Evolutionary conservation across 2,329 filamentous ascomycete genomes (phyloP).

Genomic region (Beauveria sp.): DNA sequence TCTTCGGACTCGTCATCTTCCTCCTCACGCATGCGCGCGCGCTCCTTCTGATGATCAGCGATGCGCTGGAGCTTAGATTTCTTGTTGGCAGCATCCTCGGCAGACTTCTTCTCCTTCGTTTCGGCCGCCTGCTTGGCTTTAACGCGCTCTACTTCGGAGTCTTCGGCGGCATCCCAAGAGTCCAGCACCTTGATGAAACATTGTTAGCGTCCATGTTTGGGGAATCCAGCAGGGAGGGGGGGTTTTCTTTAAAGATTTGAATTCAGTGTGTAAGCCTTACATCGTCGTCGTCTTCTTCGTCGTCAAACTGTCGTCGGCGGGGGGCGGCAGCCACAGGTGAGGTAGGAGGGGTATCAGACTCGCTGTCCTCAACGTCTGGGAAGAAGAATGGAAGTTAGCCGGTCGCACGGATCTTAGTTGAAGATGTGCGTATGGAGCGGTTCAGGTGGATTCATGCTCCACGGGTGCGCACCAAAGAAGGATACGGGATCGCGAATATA

Average conservation of each 20-base stretch:
- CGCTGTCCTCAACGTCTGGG: slow-evolving; percentile 33
- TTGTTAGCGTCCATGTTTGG: slow-evolving; percentile 1
- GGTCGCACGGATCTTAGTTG: slow-evolving; percentile 6
- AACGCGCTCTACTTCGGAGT: slow-evolving; percentile 93
- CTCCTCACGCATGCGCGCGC: slow-evolving; percentile 43
- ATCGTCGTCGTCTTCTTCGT: slow-evolving; percentile 80
- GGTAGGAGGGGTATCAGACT: slow-evolving; percentile 26
- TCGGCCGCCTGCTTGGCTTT: slow-evolving; percentile 84
- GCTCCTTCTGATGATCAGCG: slow-evolving; percentile 63
- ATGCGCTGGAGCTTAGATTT: slow-evolving; percentile 84
- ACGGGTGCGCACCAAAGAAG: not conserved
- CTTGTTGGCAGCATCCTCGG: slow-evolving; percentile 80
- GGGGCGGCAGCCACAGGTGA: slow-evolving; percentile 27
- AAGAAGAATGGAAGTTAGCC: slow-evolving; percentile 16
- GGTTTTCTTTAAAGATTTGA: not conserved
- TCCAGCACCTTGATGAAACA: slow-evolving; percentile 68
- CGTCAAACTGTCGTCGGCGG: slow-evolving; percentile 65
- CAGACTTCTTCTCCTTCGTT: slow-evolving; percentile 82
- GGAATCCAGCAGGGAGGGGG: not conserved
- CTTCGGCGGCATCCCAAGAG: slow-evolving; percentile 93
- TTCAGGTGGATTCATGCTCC: not conserved
- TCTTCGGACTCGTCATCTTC: slow-evolving; percentile 47
- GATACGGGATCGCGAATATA: not conserved
- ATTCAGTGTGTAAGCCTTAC: slow-evolving; percentile 40
- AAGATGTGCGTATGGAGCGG: not conserved